Evolutionary conservation across 2,329 filamentous ascomycete genomes (phyloP).

Genomic region (Clonostachys rosea): DNA sequence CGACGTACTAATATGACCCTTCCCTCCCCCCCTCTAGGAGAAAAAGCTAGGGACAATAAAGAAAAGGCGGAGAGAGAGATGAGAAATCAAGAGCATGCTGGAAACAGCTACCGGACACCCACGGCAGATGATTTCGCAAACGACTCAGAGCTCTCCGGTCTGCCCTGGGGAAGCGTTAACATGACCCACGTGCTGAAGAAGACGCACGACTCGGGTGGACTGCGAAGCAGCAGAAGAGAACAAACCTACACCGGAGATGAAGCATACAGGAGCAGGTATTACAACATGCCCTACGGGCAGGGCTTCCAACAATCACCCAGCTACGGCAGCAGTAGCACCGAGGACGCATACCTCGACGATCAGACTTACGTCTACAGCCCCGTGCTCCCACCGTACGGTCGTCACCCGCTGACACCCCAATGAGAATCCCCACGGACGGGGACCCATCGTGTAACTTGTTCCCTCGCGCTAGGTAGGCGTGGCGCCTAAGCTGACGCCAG

Average conservation of each 20-base stretch:
- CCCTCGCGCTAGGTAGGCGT: too few relatives aligned
- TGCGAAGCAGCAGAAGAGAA: constrained; percentile 31
- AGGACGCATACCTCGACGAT: constrained; percentile 3
- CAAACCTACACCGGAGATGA: constrained; percentile 27
- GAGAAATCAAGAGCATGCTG: constrained; percentile 60
- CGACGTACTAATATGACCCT: not conserved
- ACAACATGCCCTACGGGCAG: constrained; percentile 7
- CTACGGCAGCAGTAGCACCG: constrained; percentile 2
- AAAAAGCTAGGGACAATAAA: constrained; percentile 64
- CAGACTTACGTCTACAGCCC: not conserved
- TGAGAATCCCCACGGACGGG: too few relatives aligned
- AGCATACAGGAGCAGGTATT: constrained; percentile 17
- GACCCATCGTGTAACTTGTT: too few relatives aligned
- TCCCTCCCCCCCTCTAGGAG: constrained; percentile 41
- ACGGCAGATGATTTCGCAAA: constrained; percentile 48
- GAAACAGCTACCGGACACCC: constrained; percentile 59
- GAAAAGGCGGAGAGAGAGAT: constrained; percentile 60
- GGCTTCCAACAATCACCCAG: constrained; percentile 1
- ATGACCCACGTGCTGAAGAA: constrained; percentile 48
- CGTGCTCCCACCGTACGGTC: not conserved
- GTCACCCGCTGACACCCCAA: too few relatives aligned
- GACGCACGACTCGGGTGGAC: constrained; percentile 44
- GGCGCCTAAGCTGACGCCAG: too few relatives aligned
- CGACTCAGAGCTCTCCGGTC: constrained; percentile 51
- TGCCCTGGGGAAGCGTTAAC: constrained; percentile 69